Base-by-base conservation (phyloP, 2,329 filamentous ascomycete species). In the Cladosporium colombiae region DNA sequence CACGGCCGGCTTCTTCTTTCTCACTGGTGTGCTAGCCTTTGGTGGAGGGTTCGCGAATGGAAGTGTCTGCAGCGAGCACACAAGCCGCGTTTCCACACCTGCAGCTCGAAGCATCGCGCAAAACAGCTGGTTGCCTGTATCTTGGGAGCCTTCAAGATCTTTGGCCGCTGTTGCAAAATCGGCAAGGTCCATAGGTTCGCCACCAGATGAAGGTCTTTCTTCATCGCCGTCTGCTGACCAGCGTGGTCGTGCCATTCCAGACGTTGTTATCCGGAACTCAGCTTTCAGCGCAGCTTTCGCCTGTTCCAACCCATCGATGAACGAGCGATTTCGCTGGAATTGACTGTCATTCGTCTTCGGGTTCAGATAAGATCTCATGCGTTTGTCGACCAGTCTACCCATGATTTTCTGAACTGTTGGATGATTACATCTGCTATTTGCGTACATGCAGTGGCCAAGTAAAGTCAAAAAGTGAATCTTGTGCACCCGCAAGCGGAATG, bases 31-130 rank as follows among this genome's bases (percentile, higher is more conserved):
- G 66, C 60, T 79, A 69, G 65, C 76, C 75, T 75, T 83, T 78
- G 80, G 80, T 5, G 81, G 79, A 2, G 78, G 76, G 14, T 79
- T 84, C 2, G 83, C 81, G 70, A 93, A 93, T 0, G 91, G 84
- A 0, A 99, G 82, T 1, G 89, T 87, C 70, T 99, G 95, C 3
- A 99, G 80, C 5, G 95, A 99, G 77, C 93, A 97, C 0, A 98
- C 91, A 5, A 99, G 83, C 14, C 95, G 86, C 5, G 91, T 84
- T 68, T 92, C 88, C 7, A 98, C 87, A 2, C 92, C 93, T n/a
- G 85, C 87, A n/a, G 88, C 86, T 21, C 95, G 88, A 4, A 99
- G 83, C 35, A 98, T 78, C 2, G 93, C 91, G 76, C 95, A 98
- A 73, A 96, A 97, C 0, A 99, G 78, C 75, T 98, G 93, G 1